These are phyloP conservation scores for Apiospora pterosperma DNA, from an alignment of 2,329 filamentous ascomycete genomes.

Conservation along the genomic window DNA sequence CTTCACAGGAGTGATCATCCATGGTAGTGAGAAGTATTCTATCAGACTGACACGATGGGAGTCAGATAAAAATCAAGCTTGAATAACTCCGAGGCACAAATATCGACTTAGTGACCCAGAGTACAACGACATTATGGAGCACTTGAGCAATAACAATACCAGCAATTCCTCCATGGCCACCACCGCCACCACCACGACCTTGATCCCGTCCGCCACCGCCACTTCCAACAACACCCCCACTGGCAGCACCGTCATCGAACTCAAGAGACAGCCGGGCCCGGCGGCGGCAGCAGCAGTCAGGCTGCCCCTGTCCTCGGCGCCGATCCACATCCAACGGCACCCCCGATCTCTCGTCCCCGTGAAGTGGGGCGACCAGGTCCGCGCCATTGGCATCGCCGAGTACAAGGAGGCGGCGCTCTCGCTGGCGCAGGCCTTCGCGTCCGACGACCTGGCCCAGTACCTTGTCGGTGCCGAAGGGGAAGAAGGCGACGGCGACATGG, in stretches of 20 bases:
- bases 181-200: not conserved
- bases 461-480: slow-evolving; percentile 70
- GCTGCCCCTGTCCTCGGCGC: not conserved
- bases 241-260: not conserved
- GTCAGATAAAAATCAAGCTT: slow-evolving; percentile 6
- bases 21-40: not conserved
- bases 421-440: slow-evolving; percentile 73
- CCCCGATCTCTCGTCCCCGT: slow-evolving; percentile 48
- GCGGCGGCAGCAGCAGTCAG: slow-evolving; percentile 28
- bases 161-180: slow-evolving; percentile 9
- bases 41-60: not conserved
- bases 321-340: not conserved
- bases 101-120: slow-evolving; percentile 2
- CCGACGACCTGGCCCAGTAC: slow-evolving; percentile 72
- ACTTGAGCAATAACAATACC: slow-evolving; percentile 26
- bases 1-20: not conserved
- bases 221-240: not conserved
- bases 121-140: slow-evolving; percentile 39
- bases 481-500: slow-evolving; percentile 44
- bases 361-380: slow-evolving; percentile 53
- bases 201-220: not conserved
- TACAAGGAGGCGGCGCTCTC: slow-evolving; percentile 68
- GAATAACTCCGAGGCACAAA: not conserved
- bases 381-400: slow-evolving; percentile 61
- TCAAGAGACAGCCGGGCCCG: slow-evolving; percentile 15